A percentile compares a stretch with the other conserved stretches of the same genome.
phyloP scores from a whole-genome alignment of 1,284 basidiomycete species.

The Leccinum huronense region DNA sequence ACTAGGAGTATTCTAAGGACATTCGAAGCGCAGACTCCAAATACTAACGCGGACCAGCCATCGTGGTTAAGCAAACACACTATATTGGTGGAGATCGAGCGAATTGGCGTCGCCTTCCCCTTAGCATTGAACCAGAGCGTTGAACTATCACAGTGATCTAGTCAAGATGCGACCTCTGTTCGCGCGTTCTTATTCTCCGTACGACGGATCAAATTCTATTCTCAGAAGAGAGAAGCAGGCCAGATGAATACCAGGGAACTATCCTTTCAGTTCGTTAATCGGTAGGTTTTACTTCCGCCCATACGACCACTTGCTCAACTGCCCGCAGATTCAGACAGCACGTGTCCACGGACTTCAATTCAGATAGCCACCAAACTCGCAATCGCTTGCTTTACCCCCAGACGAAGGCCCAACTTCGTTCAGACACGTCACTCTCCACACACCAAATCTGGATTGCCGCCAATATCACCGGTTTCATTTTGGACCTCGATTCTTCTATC shows the following conservation, averaged over 20 bases:
- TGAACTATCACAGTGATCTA: constrained; percentile 43
- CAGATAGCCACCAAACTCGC: constrained; percentile 64
- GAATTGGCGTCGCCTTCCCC: constrained; percentile 85
- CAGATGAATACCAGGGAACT: constrained; percentile 69
- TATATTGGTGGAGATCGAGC: constrained; percentile 62
- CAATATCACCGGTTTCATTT: constrained; percentile 81
- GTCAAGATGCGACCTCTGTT: constrained; percentile 45
- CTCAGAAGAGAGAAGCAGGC: constrained; percentile 76
- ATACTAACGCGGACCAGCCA: constrained; percentile 39
- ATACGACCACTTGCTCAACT: constrained; percentile 13
- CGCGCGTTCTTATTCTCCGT: constrained; percentile 85
- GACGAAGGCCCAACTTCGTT: constrained; percentile 73
- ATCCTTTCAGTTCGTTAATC: constrained; percentile 80
- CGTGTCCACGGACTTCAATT: constrained; percentile 65
- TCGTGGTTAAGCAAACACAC: constrained; percentile 69
- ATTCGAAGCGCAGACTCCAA: constrained; percentile 59
- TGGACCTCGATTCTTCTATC: constrained; percentile 82
- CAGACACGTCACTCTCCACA: constrained; percentile 48
- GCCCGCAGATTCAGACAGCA: constrained; percentile 71
- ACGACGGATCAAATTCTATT: constrained; percentile 67
- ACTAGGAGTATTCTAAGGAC: constrained; percentile 69
- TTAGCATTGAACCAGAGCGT: constrained; percentile 57
- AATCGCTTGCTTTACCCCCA: constrained; percentile 81
- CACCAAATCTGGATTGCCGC: constrained; percentile 68
- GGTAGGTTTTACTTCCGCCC: constrained; percentile 43